Percentiles rank a stretch among this genome's conserved stretches.
Evolutionary conservation across 169 alveolate species (phyloP).

Genomic region (Babesia caballi): DNA sequence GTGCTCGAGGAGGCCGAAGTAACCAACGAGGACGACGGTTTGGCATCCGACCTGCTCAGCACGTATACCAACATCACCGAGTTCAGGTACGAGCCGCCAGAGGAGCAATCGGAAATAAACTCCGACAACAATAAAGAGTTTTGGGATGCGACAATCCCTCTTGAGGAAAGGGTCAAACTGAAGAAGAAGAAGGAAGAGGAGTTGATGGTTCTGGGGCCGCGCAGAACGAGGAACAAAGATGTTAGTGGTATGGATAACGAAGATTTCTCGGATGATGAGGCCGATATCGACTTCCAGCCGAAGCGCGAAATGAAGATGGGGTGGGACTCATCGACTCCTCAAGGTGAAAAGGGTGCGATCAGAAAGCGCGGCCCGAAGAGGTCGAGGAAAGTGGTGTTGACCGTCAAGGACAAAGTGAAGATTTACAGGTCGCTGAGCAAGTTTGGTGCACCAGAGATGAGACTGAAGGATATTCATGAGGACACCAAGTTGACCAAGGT

Average conservation of each 20-base stretch:
- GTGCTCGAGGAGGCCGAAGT: slow-evolving; percentile 86
- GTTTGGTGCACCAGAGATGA: slow-evolving; percentile 80
- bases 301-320: slow-evolving; percentile 3
- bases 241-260: slow-evolving; percentile 49
- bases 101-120: slow-evolving; percentile 62
- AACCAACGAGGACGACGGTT: slow-evolving; percentile 78
- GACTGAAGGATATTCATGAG: slow-evolving; percentile 78
- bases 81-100: slow-evolving; percentile 88
- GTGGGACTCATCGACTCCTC: slow-evolving; percentile 12
- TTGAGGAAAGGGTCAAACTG: slow-evolving; percentile 82
- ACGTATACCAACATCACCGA: slow-evolving; percentile 87
- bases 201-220: slow-evolving; percentile 82
- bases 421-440: slow-evolving; percentile 77
- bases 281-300: slow-evolving; percentile 66
- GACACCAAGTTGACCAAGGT: slow-evolving; percentile 78
- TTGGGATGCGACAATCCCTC: slow-evolving; percentile 87
- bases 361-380: slow-evolving; percentile 69
- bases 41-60: slow-evolving; percentile 85
- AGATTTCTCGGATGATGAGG: slow-evolving; percentile 66
- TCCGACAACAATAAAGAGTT: slow-evolving; percentile 84
- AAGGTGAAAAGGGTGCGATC: slow-evolving; percentile 30
- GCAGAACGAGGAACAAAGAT: slow-evolving; percentile 81
- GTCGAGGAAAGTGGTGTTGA: slow-evolving; percentile 66
- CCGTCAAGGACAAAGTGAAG: slow-evolving; percentile 77
- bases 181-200: slow-evolving; percentile 79